Evolutionary conservation across 1,139 yeast genomes (phyloP).

Genomic region (Tardiomyces blankii): DNA sequence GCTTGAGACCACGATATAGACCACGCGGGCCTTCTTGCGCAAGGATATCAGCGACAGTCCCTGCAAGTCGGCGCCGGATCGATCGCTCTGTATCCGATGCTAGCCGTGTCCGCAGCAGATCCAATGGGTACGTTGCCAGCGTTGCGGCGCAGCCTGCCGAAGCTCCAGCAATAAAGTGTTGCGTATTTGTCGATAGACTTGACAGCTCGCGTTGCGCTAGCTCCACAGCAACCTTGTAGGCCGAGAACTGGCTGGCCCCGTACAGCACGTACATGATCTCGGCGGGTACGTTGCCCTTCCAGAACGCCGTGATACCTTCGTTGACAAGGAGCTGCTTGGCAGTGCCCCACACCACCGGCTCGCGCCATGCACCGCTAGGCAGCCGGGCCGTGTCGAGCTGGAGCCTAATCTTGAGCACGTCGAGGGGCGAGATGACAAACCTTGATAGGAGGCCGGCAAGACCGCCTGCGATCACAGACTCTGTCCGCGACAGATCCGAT

Average conservation of each 20-base stretch:
- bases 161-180: slow-evolving; percentile 54
- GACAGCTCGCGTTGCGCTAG: slow-evolving; percentile 3
- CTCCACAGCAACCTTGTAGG: slow-evolving; percentile 48
- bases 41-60: slow-evolving; percentile 25
- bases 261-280: slow-evolving; percentile 73
- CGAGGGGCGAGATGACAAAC: slow-evolving; percentile 78
- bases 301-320: slow-evolving; percentile 56
- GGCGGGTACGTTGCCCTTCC: slow-evolving; percentile 97
- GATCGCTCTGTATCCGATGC: slow-evolving; percentile 32
- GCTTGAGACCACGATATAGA: slow-evolving; percentile 58
- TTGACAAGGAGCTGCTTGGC: slow-evolving; percentile 28
- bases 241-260: slow-evolving; percentile 76
- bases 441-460: slow-evolving; percentile 49
- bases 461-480: slow-evolving; percentile 55
- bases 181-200: slow-evolving; percentile 26
- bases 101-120: slow-evolving; percentile 69
- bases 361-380: slow-evolving; percentile 17
- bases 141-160: slow-evolving; percentile 72
- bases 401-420: slow-evolving; percentile 74
- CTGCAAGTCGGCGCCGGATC: slow-evolving; percentile 26
- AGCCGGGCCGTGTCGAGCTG: slow-evolving; percentile 40
- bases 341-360: slow-evolving; percentile 20
- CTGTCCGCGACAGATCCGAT: slow-evolving; percentile 20
- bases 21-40: slow-evolving; percentile 51
- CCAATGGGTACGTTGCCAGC: slow-evolving; percentile 72